These are phyloP conservation scores for Fusarium graminum DNA, from an alignment of 2,329 filamentous ascomycete genomes.

Conservation along the genomic window DNA sequence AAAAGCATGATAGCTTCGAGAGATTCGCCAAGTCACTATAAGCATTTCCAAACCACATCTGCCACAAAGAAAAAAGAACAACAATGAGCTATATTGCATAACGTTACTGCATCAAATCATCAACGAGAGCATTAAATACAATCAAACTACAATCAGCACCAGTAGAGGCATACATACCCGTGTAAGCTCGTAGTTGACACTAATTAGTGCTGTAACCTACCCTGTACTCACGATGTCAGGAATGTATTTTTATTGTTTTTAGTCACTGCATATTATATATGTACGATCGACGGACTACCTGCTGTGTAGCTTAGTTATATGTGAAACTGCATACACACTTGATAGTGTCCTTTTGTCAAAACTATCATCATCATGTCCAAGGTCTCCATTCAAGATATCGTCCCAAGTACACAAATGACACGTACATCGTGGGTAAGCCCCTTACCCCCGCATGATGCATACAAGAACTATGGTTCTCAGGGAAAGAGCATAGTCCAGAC, in stretches of 20 bases:
- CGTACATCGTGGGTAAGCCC: slow-evolving; percentile 2
- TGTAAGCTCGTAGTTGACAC: neutral
- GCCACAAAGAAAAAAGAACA: too few relatives aligned
- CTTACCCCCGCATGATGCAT: slow-evolving; percentile 24
- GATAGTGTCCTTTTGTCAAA: neutral
- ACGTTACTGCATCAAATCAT: too few relatives aligned
- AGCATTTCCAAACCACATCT: too few relatives aligned
- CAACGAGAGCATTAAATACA: too few relatives aligned
- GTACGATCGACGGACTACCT: too few relatives aligned
- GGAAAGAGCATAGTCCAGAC: slow-evolving; percentile 1
- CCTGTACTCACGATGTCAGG: neutral
- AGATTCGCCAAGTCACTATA: too few relatives aligned
- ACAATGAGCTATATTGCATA: too few relatives aligned
- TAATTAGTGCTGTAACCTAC: neutral
- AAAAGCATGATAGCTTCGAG: too few relatives aligned
- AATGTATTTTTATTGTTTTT: neutral
- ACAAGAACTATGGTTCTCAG: slow-evolving; percentile 10
- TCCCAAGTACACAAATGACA: slow-evolving; percentile 4
- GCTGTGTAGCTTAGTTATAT: neutral
- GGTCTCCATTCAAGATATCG: neutral
- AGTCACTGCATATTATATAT: too few relatives aligned
- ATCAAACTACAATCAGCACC: too few relatives aligned
- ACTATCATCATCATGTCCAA: neutral
- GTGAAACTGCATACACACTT: neutral
- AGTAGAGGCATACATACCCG: too few relatives aligned